phyloP scores from a whole-genome alignment of 805 yeast species.

The Priceomyces haplophilus region DNA sequence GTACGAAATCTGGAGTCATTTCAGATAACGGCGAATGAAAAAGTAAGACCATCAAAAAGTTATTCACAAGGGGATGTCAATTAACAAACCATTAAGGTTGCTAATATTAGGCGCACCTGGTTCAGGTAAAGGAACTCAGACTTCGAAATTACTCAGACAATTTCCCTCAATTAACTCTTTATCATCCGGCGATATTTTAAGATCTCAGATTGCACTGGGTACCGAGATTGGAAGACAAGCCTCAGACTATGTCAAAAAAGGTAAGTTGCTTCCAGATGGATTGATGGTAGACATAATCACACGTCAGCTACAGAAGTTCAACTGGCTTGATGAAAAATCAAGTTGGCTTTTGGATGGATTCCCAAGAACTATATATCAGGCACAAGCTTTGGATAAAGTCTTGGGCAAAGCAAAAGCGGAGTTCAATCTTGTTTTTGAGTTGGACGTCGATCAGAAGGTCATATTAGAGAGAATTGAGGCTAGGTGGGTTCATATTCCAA shows the following conservation, averaged over 20 bases:
- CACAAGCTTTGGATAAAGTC: conserved; percentile 50
- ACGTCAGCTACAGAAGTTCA: conserved; percentile 39
- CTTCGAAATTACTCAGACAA: conserved; percentile 56
- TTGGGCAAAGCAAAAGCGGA: conserved; percentile 37
- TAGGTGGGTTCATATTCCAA: conserved; percentile 77
- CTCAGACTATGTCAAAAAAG: conserved; percentile 52
- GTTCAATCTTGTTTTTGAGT: conserved; percentile 77
- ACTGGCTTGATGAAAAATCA: conserved; percentile 43
- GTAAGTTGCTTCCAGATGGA: conserved; percentile 71
- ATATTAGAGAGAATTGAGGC: conserved; percentile 79
- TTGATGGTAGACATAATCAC: conserved; percentile 60
- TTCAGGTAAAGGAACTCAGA: conserved; percentile 90
- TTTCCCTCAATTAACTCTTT: conserved; percentile 56
- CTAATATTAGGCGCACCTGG: conserved; percentile 92
- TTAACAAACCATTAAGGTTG: conserved; percentile 51
- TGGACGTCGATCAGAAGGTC: conserved; percentile 82
- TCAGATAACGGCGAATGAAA: too few relatives aligned
- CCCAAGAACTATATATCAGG: conserved; percentile 80
- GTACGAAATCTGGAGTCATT: too few relatives aligned
- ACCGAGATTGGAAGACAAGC: conserved; percentile 60
- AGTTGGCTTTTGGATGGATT: conserved; percentile 89
- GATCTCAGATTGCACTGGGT: conserved; percentile 58
- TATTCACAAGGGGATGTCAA: conserved; percentile 1
- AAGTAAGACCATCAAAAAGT: too few relatives aligned
- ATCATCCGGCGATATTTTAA: conserved; percentile 81